Conservation (phyloP, 305 asterid species). For the Petunia hybrid region DNA sequence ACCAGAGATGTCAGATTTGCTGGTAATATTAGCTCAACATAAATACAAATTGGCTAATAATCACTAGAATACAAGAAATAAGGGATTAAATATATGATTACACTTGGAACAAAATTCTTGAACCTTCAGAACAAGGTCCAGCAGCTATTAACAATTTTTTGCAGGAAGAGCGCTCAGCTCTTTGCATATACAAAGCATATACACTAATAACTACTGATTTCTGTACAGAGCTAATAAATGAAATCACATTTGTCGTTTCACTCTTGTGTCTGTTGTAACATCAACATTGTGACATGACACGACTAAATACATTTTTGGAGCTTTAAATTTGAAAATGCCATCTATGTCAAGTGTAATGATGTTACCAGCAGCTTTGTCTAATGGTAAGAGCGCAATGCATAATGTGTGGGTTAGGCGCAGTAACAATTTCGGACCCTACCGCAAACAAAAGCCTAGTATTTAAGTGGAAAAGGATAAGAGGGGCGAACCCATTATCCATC, state of each 20-base stretch:
- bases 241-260: slow-evolving; percentile 2
- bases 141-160: slow-evolving; percentile 24
- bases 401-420: background rate
- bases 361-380: slow-evolving; percentile 18
- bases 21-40: background rate
- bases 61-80: background rate
- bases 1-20: background rate
- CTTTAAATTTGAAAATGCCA: background rate
- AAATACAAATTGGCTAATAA: slow-evolving; percentile 2
- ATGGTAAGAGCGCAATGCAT: background rate
- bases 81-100: slow-evolving; percentile 1
- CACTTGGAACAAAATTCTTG: slow-evolving; percentile 11
- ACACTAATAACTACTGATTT: slow-evolving; percentile 29
- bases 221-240: slow-evolving; percentile 2
- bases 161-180: slow-evolving; percentile 2
- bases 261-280: background rate
- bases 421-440: background rate
- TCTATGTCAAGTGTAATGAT: slow-evolving; percentile 22
- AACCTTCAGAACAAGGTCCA: background rate
- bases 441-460: background rate
- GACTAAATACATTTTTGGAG: slow-evolving; percentile 25
- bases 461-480: background rate
- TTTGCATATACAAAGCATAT: slow-evolving; percentile 9
- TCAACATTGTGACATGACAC: slow-evolving; percentile 26
- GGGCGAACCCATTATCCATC: background rate